Base-by-base conservation (phyloP, 305 asterid species). In the Plantago coronopus region DNA sequence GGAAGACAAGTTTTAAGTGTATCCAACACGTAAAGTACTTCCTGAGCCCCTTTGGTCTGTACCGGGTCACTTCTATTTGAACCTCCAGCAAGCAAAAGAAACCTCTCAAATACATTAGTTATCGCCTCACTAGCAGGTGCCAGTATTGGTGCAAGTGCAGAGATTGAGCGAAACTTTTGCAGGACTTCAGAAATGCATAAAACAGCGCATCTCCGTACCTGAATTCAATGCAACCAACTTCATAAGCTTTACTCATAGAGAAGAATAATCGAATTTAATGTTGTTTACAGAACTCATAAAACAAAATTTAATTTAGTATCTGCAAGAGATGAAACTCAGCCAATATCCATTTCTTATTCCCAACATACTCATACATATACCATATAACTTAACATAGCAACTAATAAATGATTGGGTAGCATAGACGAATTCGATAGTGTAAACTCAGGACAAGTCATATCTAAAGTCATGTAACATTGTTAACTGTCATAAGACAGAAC, bases 161-260 rank as follows among this genome's bases (percentile, higher is more conserved):
- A 73, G 43, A 72, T 62, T 61, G 25, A 70, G 69, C 76, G 89
- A 76, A 85, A 81, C 64, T 72, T 56, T 67, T 68, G 74, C 59
- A 89, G 68, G 67, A 82, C 78, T 22, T 87, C 90, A 21, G 79
- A 80, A 3, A 93, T 81, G 67, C 85, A 79, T 57, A 57, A 45
- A 69, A 87, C 95, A 1, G 96, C 75, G 70, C 80, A 94, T 72
- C 76, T 93, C 50, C 95, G 65, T 47, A 85, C 91, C 99, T 93
- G 84, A 55, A 40, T 67, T 61, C 59, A 69, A 63, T 51, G 58
- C 66, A 63, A 34, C 63, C 71, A 74, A 23, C 18, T 21, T 4
- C 25, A 18, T 51, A 22, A 51, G 57, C 25, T n/a, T 47, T 20
- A 47, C 22, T 17, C 18, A n/a, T 20, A 47, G 12, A 34, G 40